phyloP scores from a whole-genome alignment of 768 basidiomycete species.

The Lentinula sp. region DNA sequence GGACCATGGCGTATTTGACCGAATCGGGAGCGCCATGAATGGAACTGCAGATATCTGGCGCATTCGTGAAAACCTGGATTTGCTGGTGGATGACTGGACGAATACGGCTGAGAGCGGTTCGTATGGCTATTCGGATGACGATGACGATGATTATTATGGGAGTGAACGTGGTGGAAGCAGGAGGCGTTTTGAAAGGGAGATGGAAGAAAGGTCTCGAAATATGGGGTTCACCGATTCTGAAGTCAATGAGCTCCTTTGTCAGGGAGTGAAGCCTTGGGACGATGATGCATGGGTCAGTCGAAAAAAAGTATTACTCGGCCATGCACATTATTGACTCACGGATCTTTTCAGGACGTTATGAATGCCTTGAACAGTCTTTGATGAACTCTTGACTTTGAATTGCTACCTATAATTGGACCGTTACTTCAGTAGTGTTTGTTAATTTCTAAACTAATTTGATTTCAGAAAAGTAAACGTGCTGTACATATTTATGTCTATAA shows the following conservation, averaged over 20 bases:
- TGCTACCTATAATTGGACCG: too few species aligned
- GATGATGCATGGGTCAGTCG: conserved; percentile 31
- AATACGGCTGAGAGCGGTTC: background rate
- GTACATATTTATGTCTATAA: too few species aligned
- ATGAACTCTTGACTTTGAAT: background rate
- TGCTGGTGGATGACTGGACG: background rate
- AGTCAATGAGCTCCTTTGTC: conserved; percentile 24
- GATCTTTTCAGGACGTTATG: background rate
- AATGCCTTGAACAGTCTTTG: background rate
- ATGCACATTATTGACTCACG: background rate
- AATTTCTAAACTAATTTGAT: background rate
- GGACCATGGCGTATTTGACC: background rate
- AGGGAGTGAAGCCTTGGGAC: conserved; percentile 41
- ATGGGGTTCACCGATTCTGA: conserved; percentile 27
- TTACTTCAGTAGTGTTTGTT: too few species aligned
- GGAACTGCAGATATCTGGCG: background rate
- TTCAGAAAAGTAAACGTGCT: too few species aligned
- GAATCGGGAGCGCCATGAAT: background rate
- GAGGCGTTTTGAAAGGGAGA: background rate
- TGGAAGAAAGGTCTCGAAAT: conserved; percentile 17
- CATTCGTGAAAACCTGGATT: background rate
- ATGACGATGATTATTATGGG: background rate
- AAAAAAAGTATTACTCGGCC: background rate
- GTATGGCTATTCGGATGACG: background rate
- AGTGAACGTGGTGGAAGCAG: background rate